phyloP scores from a whole-genome alignment of 2,329 filamentous ascomycete species.

The Lizonia empirigonia region DNA sequence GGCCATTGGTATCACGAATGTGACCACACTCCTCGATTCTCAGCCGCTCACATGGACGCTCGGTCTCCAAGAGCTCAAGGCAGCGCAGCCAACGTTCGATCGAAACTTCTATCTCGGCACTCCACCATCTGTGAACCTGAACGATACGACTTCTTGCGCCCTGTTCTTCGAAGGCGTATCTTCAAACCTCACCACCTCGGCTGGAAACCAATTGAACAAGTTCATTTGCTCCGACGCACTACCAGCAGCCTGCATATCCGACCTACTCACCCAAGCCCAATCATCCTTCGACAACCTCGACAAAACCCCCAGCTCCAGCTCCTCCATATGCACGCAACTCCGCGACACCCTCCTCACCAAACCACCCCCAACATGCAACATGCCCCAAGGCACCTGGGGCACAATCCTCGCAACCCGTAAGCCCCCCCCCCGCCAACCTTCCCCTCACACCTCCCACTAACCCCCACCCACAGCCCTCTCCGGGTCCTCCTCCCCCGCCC shows the following conservation, averaged over 20 bases:
- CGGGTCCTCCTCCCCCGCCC: neutral
- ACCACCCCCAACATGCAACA: constrained; percentile 4
- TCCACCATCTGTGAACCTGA: constrained; percentile 1
- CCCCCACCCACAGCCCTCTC: neutral
- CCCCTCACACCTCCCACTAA: neutral
- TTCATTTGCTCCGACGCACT: constrained; percentile 7
- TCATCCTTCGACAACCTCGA: neutral
- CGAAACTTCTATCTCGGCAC: constrained; percentile 15
- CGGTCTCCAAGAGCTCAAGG: constrained; percentile 6
- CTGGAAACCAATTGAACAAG: neutral
- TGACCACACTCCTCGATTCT: neutral
- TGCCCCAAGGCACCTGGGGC: constrained; percentile 2
- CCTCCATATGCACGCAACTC: constrained; percentile 3
- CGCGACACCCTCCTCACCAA: constrained; percentile 1
- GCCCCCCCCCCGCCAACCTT: neutral
- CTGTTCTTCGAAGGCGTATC: constrained; percentile 12
- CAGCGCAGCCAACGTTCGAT: neutral
- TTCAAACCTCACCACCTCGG: neutral
- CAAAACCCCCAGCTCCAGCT: neutral
- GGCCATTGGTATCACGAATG: constrained; percentile 9
- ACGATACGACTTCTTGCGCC: constrained; percentile 4
- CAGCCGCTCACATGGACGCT: constrained; percentile 15
- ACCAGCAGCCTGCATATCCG: neutral
- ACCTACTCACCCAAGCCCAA: constrained; percentile 6
- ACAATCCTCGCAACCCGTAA: constrained; percentile 2